These are phyloP conservation scores for Colletotrichum salicis DNA, from an alignment of 2,329 filamentous ascomycete genomes.

Conservation along the genomic window DNA sequence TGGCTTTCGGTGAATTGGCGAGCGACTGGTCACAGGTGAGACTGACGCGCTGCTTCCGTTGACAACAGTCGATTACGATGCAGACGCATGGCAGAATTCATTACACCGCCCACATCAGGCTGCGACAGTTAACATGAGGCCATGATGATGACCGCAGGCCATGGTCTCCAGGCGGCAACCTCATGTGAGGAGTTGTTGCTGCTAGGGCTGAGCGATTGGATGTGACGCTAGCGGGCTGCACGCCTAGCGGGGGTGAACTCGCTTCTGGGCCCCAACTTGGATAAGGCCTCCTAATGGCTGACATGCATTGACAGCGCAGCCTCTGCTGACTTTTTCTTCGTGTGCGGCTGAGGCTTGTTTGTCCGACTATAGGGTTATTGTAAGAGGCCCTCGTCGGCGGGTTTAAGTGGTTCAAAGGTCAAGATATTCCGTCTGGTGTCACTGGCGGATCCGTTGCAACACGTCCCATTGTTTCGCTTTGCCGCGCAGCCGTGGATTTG, in stretches of 20 bases:
- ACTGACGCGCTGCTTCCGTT: not conserved
- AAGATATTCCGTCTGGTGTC: not conserved
- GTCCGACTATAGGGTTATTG: not conserved
- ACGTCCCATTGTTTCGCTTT: not conserved
- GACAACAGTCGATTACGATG: not conserved
- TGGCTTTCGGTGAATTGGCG: too few relatives aligned
- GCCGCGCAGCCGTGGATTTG: not conserved
- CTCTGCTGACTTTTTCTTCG: not conserved
- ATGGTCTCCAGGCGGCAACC: not conserved
- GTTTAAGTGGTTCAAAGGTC: not conserved
- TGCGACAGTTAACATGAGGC: not conserved
- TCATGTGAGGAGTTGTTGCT: conserved; percentile 17
- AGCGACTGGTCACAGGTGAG: not conserved
- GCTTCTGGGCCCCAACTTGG: not conserved
- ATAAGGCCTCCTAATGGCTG: conserved; percentile 4
- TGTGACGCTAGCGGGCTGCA: conserved; percentile 28
- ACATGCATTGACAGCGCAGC: conserved; percentile 30
- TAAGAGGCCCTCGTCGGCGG: not conserved
- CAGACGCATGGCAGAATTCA: not conserved
- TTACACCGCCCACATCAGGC: not conserved
- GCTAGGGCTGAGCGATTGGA: conserved; percentile 22
- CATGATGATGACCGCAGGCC: conserved; percentile 17
- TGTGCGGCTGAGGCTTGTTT: conserved; percentile 5
- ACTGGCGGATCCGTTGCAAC: not conserved
- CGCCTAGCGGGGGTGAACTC: not conserved